Evolutionary conservation across 805 yeast genomes (phyloP), one percentile per base, ranked within the genome.

Genomic region (Saturnispora saitoi): DNA sequence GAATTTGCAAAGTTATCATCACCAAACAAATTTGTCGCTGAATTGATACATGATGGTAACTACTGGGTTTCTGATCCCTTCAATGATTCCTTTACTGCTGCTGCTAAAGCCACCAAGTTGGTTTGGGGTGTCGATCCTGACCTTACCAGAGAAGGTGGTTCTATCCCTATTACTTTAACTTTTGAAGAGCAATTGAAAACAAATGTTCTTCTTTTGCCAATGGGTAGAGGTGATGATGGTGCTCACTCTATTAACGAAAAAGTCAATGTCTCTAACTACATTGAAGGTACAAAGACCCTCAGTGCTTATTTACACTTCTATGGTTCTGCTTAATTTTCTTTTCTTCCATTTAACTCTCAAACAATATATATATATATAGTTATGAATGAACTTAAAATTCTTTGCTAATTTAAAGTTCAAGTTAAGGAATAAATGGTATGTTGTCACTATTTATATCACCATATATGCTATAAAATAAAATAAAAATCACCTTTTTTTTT

Each of bases 141-240:
- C 69, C 79, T 87, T 64, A 95, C 98, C 37, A 83, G 99, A 73
- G 99, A 93, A 72, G 99, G 99, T 61, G 99, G 99, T 34, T 90
- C 97, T 4, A 93, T 93, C 63, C 99, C 99, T 55, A 90, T 93
- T 66, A 91, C 99, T 20, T 70, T 93, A 57, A 84, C 96, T 32
- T 93, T 93, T 70, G 96, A 93, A 72, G 76, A 89, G 60, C 81
- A 80, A 64, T 76, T 93, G 61, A 81, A 86, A 59, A 86, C 95
- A 22, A 82, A 82, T 54, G 98, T 90, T 31, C 73, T 93, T 54
- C 74, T 93, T 61, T 78, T 93, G 59, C 99, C 99, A 54, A 86
- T 93, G 85, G 99, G 99, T 56, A 84, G 95, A 70, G 99, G 99
- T 57, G 97, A 93, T 66, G 99, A 93, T 63, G 99, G 99, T 59